These are phyloP conservation scores for Gracilariopsis chorda DNA, from an alignment of 23 red algal genomes.

Conservation along the genomic window DNA sequence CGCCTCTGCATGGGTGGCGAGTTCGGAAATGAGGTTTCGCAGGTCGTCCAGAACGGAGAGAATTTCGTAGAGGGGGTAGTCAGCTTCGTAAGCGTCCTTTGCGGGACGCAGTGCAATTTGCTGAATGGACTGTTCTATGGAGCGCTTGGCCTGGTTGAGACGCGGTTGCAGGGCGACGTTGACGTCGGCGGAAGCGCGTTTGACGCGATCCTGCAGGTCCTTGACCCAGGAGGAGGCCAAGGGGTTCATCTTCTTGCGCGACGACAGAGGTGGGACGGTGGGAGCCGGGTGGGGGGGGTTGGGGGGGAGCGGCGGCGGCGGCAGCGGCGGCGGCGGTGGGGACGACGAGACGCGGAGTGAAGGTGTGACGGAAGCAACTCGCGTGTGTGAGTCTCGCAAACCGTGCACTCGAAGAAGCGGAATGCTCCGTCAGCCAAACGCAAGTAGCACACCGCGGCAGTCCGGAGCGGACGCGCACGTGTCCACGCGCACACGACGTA, in stretches of 20 bases:
- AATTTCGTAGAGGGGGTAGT: conserved; percentile 18
- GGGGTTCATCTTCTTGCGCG: background rate
- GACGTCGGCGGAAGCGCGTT: conserved; percentile 54
- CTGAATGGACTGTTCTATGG: conserved; percentile 56
- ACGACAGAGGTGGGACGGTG: background rate
- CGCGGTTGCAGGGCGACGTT: conserved; percentile 68
- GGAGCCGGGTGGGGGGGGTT: background rate
- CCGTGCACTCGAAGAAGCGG: background rate
- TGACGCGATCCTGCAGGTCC: conserved; percentile 76
- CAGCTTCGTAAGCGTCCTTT: conserved; percentile 48
- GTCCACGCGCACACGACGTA: too few species aligned
- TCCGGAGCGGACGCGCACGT: too few species aligned
- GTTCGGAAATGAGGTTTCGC: conserved; percentile 6
- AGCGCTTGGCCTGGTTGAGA: conserved; percentile 61
- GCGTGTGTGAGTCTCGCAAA: background rate
- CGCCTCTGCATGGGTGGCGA: conserved; percentile 9
- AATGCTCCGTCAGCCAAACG: too few species aligned
- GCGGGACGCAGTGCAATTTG: conserved; percentile 46
- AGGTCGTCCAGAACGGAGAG: conserved; percentile 55
- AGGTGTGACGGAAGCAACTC: background rate
- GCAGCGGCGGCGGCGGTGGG: background rate
- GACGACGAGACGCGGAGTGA: background rate
- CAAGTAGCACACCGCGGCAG: too few species aligned
- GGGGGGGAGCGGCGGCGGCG: background rate
- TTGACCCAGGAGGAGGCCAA: conserved; percentile 66